phyloP scores from a whole-genome alignment of 495 filamentous ascomycete species.

The Daldinia caldariorum region DNA sequence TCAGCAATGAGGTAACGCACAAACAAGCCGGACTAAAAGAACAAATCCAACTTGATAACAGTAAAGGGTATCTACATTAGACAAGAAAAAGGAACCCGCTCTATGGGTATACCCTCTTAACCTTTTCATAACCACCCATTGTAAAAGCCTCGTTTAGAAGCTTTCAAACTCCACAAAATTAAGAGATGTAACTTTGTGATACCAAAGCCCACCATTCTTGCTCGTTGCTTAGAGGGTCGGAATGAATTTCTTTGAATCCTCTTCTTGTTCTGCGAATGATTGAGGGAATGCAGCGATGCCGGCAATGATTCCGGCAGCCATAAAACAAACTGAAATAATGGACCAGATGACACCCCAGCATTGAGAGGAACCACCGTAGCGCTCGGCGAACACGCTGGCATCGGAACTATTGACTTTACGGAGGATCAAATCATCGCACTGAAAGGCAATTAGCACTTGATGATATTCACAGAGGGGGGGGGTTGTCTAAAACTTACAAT shows the following conservation, averaged over 20 bases:
- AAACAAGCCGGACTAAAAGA: background rate
- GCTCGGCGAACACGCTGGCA: slow-evolving; percentile 80
- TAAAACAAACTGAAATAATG: slow-evolving; percentile 73
- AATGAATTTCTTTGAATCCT: slow-evolving; percentile 74
- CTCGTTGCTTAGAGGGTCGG: slow-evolving; percentile 47
- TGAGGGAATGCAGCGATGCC: slow-evolving; percentile 80
- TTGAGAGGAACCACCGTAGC: slow-evolving; percentile 80
- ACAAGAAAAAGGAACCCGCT: slow-evolving; percentile 13
- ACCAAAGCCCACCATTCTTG: background rate
- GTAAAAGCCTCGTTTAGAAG: background rate
- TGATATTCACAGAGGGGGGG: slow-evolving; percentile 11
- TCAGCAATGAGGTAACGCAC: background rate
- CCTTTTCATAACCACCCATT: background rate
- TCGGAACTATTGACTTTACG: slow-evolving; percentile 84
- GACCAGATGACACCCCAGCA: slow-evolving; percentile 87
- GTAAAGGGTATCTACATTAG: slow-evolving; percentile 28
- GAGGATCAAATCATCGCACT: slow-evolving; percentile 84
- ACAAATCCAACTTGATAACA: background rate
- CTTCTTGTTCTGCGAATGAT: slow-evolving; percentile 71
- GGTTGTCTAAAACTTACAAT: slow-evolving; percentile 63
- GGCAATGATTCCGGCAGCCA: slow-evolving; percentile 74
- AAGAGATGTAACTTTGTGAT: background rate
- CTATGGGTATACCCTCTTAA: slow-evolving; percentile 14
- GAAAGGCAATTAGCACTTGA: slow-evolving; percentile 14
- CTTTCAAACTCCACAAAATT: slow-evolving; percentile 3